Evolutionary conservation across 306 rosid genomes (phyloP).

Genomic region (Quercus suber): DNA sequence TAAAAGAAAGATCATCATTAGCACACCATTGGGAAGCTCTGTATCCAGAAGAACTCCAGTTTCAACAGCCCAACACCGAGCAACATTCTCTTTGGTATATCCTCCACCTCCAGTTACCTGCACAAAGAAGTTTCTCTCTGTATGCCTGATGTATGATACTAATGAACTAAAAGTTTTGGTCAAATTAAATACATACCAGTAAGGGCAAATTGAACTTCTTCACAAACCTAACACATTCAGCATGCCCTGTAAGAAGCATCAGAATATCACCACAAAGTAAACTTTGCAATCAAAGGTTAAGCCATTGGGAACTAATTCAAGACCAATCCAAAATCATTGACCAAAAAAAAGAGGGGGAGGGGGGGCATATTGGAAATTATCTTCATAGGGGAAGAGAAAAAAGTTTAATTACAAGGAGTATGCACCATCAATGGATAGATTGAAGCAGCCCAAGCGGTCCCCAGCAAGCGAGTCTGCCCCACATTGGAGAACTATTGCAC

Average conservation of each 20-base stretch:
- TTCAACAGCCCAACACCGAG: conserved; percentile 97
- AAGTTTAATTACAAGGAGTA: conserved; percentile 41
- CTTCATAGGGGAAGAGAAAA: conserved; percentile 21
- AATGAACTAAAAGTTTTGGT: background rate
- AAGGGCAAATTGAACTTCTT: conserved; percentile 92
- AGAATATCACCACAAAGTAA: conserved; percentile 11
- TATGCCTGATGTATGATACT: conserved; percentile 22
- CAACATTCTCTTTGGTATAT: conserved; percentile 97
- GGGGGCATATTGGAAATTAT: background rate
- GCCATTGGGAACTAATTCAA: conserved; percentile 8
- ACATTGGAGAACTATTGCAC: conserved; percentile 95
- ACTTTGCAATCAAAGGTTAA: conserved; percentile 7
- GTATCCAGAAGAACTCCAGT: conserved; percentile 96
- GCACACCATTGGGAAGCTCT: conserved; percentile 87
- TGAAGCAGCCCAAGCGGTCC: conserved; percentile 99
- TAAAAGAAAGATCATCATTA: conserved; percentile 1
- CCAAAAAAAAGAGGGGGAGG: background rate
- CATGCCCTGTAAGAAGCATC: conserved; percentile 65
- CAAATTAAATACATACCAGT: conserved; percentile 56
- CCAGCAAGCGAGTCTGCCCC: conserved; percentile 99
- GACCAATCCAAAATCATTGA: conserved; percentile 2
- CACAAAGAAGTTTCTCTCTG: conserved; percentile 15
- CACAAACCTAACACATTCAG: conserved; percentile 92
- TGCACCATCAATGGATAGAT: conserved; percentile 99
- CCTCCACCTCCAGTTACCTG: conserved; percentile 99